Base-by-base conservation (phyloP, 2,329 filamentous ascomycete species). In the Cladosporium phlei region DNA sequence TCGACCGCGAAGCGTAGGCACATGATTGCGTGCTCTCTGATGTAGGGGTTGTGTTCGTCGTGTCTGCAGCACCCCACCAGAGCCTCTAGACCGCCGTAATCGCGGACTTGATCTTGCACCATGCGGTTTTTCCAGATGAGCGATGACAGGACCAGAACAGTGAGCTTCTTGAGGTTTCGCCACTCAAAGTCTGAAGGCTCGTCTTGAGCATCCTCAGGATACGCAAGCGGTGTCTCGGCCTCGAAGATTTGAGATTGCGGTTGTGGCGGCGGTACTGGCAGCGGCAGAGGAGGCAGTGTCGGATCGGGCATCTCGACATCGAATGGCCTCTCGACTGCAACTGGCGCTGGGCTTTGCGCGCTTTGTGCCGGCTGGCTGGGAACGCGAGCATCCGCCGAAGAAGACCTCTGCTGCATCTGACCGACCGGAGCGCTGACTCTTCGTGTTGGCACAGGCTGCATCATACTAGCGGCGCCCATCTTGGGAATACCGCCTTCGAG, bases 41-140 rank as follows among this genome's bases (percentile, higher is more conserved):
- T 90, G 62, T 91, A 96, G 0, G 89, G 88, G 61, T 96, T 96
- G 68, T 95, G 82, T 56, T 91, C 88, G 62, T 97, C 91, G 62
- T 93, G 93, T 24, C 83, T 79, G 58, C 89, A 96, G 67, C 89
- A 95, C 60, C 89, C 89, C 12, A 96, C 78, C 16, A 97, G 77
- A 0, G 87, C 83, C 55, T 95, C 86, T 33, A 97, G 86, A 32
- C 91, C 91, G 54, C 88, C 86, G 58, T 91, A 80, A 38, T 82
- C 78, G 34, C 94, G 80, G 52, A 97, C 87, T 64, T 96, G 91
- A 57, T 85, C 81, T 66, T 97, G 91, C 0, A 96, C 90, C 7
- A 81, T 78, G 1, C 84, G 78, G 56, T 86, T 88, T 38, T 93
- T 93, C 75, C 93, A 94, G 3, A 96, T 82, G 0, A 97, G 78